Evolutionary conservation across 163 green algal genomes (phyloP), one percentile per base, ranked within the genome.

Genomic region (Scenedesmus sp.): DNA sequence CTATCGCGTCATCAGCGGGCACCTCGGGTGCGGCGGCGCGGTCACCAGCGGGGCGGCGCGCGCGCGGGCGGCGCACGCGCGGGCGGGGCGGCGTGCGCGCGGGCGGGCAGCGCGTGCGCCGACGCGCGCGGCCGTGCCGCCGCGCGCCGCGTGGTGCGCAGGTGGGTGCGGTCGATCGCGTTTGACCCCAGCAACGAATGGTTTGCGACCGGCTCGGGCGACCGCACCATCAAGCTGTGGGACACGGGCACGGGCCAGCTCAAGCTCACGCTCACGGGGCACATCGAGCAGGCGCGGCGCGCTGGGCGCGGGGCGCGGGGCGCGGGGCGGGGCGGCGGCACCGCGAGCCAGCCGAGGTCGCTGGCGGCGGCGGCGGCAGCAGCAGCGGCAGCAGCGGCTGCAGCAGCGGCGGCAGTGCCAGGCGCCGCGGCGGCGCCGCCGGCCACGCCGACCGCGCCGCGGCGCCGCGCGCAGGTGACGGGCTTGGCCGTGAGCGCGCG

Each of bases 191-290:
- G 84, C 72, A 99, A 99, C 86, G 93, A 98, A 82, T 99, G 94
- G 93, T 99, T 99, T 74, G 89, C 72, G 7, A 99, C 96, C 0
- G 97, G 97, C 48, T 93, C 85, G 42, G 90, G 76, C 31, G 96
- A 99, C 86, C 90, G 96, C 54, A 98, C 96, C 45, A 98, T 99
- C 83, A 99, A 99, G 90, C 90, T 98, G 33, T 99, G 97, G 97
- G 96, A 99, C 75, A 83, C 93, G 6, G 96, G 95, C n/a, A 92
- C 77, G 9, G 97, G 96, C 20, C 88, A 95, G 84, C 87, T 99
- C 31, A 95, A 95, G 81, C 89, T 99, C 26, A 99, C 97, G 26
- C 89, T 99, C 10, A 99, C 96, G 14, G 96, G 97, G 0, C 97
- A 99, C 92, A 99, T 98, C 47, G 96, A 99, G 89, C 94, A 98